phyloP scores from a whole-genome alignment of 208 protist species.

The Acanthamoeba royreba region DNA sequence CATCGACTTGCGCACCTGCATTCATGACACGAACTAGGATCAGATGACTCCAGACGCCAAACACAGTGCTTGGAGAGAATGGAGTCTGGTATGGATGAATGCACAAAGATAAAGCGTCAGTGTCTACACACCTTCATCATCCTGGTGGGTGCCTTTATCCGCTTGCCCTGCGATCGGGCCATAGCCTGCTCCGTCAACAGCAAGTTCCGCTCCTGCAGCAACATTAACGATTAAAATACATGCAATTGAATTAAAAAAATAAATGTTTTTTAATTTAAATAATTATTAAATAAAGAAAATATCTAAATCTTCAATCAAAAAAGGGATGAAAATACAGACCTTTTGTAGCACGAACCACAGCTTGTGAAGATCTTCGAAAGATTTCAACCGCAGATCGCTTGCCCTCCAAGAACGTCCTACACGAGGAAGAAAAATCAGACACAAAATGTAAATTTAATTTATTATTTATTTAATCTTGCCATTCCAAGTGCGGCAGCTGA shows the following conservation, averaged over 20 bases:
- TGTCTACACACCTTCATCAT: constrained; percentile 54
- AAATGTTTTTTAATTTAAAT: neutral
- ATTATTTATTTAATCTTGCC: no score
- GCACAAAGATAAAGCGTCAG: neutral
- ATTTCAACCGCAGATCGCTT: constrained; percentile 53
- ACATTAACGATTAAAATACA: neutral
- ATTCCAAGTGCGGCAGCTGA: no score
- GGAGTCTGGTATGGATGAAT: neutral
- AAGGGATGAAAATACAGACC: neutral
- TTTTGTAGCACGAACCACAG: constrained; percentile 64
- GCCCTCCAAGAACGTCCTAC: constrained; percentile 52
- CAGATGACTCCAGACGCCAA: no score
- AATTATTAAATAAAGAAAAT: neutral
- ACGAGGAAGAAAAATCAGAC: neutral
- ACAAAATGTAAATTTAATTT: neutral
- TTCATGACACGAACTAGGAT: neutral
- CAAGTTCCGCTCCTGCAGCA: constrained; percentile 63
- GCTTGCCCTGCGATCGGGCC: neutral
- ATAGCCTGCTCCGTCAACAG: constrained; percentile 40
- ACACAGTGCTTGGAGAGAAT: no score
- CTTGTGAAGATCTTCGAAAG: constrained; percentile 59
- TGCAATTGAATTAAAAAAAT: neutral
- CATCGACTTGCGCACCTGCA: constrained; percentile 59
- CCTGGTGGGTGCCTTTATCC: neutral
- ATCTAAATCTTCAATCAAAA: neutral